phyloP scores from a whole-genome alignment of 129 eudicot species.

The Pittosporum tobira region DNA sequence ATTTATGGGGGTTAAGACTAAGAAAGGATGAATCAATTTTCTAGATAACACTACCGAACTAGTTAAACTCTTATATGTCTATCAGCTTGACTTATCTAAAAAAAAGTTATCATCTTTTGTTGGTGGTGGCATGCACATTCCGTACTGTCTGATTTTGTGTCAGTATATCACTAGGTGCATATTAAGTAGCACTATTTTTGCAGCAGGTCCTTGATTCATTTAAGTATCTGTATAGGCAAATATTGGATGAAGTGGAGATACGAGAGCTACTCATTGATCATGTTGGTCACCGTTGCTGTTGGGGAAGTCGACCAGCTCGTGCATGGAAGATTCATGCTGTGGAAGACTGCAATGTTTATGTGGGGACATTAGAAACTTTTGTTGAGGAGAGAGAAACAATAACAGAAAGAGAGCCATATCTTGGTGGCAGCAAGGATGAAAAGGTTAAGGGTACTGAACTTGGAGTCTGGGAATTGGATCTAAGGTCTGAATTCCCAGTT shows the following conservation, averaged over 20 bases:
- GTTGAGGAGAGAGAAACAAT: slow-evolving; percentile 68
- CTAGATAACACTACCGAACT: not conserved
- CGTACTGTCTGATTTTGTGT: not conserved
- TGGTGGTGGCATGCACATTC: not conserved
- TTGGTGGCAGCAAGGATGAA: slow-evolving; percentile 45
- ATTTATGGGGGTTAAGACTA: no score
- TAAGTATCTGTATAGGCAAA: slow-evolving; percentile 38
- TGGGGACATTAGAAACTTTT: slow-evolving; percentile 89
- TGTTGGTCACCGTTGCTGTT: slow-evolving; percentile 97
- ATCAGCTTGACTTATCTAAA: not conserved
- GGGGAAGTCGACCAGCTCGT: slow-evolving; percentile 99
- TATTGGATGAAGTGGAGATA: slow-evolving; percentile 85
- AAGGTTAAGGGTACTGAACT: slow-evolving; percentile 69
- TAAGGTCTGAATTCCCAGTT: slow-evolving; percentile 83
- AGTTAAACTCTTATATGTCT: not conserved
- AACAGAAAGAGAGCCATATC: slow-evolving; percentile 52
- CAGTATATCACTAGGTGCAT: not conserved
- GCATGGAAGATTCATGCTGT: slow-evolving; percentile 84
- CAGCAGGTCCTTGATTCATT: not conserved
- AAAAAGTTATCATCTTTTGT: no score
- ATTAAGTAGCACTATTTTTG: not conserved
- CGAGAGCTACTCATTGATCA: slow-evolving; percentile 87
- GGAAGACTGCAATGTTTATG: slow-evolving; percentile 96
- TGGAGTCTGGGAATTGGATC: slow-evolving; percentile 95
- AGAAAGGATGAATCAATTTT: not conserved